These are phyloP conservation scores for Candida suzukii DNA, from an alignment of 805 yeast genomes.

Conservation along the genomic window DNA sequence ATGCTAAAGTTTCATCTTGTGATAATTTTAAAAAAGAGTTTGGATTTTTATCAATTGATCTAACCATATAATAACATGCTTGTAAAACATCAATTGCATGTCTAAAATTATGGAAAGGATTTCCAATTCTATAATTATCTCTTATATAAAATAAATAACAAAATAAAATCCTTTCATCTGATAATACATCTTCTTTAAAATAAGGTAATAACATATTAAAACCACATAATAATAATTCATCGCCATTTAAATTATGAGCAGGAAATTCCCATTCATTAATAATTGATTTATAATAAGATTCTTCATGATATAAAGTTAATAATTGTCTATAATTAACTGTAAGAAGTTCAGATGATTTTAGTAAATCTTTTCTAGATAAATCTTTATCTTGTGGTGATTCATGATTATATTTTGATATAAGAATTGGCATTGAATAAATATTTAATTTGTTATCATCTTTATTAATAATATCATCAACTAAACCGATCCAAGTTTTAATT, in stretches of 20 bases:
- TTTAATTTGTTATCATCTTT: constrained; percentile 12
- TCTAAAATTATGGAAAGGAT: constrained; percentile 90
- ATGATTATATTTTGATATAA: constrained; percentile 6
- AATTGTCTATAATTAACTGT: constrained; percentile 23
- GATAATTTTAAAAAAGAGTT: constrained; percentile 7
- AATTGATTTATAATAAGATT: constrained; percentile 25
- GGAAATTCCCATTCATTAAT: constrained; percentile 64
- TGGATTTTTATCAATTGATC: constrained; percentile 4
- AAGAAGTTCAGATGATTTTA: constrained; percentile 5
- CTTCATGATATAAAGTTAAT: constrained; percentile 16
- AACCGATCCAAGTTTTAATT: constrained; percentile 36
- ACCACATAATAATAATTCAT: constrained; percentile 60
- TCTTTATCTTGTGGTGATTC: too few species aligned
- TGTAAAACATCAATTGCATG: constrained; percentile 96
- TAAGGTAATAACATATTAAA: constrained; percentile 38
- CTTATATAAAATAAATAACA: constrained; percentile 61
- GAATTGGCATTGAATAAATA: constrained; percentile 29
- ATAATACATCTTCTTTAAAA: neutral
- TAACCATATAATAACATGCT: constrained; percentile 66
- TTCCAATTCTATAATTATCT: constrained; percentile 74
- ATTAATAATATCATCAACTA: constrained; percentile 16
- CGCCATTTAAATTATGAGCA: constrained; percentile 56
- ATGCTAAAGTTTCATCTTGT: constrained; percentile 40
- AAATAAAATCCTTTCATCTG: constrained; percentile 35
- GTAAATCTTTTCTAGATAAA: too few species aligned